Base-by-base conservation (phyloP, 768 basidiomycete species). In the Boletus bicolor region DNA sequence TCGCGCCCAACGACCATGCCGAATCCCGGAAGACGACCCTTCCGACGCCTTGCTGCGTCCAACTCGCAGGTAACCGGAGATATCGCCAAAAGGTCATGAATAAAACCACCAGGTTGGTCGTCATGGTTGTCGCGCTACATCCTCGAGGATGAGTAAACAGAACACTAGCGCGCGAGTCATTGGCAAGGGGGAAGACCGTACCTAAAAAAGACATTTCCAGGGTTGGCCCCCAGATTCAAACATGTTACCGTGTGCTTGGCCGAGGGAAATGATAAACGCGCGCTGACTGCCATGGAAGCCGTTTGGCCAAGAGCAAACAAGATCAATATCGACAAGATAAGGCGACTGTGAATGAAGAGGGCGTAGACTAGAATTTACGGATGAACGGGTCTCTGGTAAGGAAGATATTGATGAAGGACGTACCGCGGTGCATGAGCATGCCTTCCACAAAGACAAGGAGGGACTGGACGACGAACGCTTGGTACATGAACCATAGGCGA, bases 81-180 rank as follows among this genome's bases (percentile, higher is more conserved):
- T 49, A 68, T 35, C 56, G 55, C 60, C 54, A 67, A 28, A 62
- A 55, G 1, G 63, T 56, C 60, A 68, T 54, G 48, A 62, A 56
- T 19, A 59, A 52, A 38, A 69, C 44, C 1, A 57, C 1, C 3
- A 55, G 0, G 30, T 56, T 56, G 6, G 51, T 62, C 4, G 56
- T 55, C 57, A 69, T 56, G 6, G 60, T 69, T 34, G 65, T 62
- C 7, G 50, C 46, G 9, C 66, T 62, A 35, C 17, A 17, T 10
- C 21, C 38, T 26, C 6, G 4, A 43, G 38, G 2, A 32, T 52
- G 5, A 59, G 47, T 15, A 19, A 37, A 15, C 0, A 4, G 41
- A 21, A 12, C 30, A 14, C n/a, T 32, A 6, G 38, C 14, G 8
- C 7, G 15, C 28, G 6, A 30, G 21, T 26, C 32, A 24, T 34